Base-by-base conservation (phyloP, 176 grass and related monocot species). In the Hordeum marinum region DNA sequence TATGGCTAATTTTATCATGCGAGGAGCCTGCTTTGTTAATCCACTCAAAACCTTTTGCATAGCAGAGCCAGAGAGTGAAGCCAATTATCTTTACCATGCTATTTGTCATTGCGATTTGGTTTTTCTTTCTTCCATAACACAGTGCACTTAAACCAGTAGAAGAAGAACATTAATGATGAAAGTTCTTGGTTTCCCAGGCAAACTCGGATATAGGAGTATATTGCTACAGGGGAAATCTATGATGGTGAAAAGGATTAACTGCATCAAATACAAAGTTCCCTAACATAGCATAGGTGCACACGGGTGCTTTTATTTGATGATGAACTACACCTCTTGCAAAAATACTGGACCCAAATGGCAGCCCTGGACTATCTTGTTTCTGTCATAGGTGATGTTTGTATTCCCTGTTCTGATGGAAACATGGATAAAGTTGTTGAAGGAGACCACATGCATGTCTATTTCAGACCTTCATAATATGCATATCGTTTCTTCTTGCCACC, bases 391-490 rank as follows among this genome's bases (percentile, higher is more conserved):
- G 76, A 94, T 87, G 91, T 94, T 89, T 98, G 95, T 80, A 88
- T 95, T 68, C 93, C 96, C 15, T 94, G 89, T 83, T 90, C 93
- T 90, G 89, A 98, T 77, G 96, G 96, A 64, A 98, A 98, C 83
- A 98, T 98, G 96, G 93, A 91, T 70, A 98, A 93, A 92, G 83
- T 98, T 84, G 96, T 98, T 48, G 93, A 95, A 85, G 96, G 96
- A 84, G 91, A 98, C 63, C 93, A 91, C 61, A 91, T 93, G 96
- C 95, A 64, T 83, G 81, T 35, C 31, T 82, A 62, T 17, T 78
- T 50, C 14, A 71, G 2, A 80, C 26, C 20, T 72, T 58, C 72
- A 36, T 31, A 63, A 63, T 57, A 11, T 29, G 12, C n/a, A 78
- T 64, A 14, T 23, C 3, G 41, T 1, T 80, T 76, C 23, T 39